Conservation (phyloP, 495 filamentous ascomycete species). For the Aspergillus heteromorphus region DNA sequence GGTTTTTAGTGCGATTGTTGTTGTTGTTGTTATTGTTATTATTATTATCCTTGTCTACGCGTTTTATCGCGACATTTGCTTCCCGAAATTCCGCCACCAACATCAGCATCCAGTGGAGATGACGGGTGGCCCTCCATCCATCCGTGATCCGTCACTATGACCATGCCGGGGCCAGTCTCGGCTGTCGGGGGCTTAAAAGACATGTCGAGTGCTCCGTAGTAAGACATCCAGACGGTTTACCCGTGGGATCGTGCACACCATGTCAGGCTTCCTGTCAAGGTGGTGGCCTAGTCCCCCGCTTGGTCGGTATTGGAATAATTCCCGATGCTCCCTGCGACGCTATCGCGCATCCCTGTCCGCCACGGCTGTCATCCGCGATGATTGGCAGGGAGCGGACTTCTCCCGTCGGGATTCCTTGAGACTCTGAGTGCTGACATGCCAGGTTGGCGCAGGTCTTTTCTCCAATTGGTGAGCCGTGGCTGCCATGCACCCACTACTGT, state of each 20-base stretch:
- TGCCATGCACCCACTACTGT: not conserved
- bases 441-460: not conserved
- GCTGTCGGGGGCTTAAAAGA: not conserved
- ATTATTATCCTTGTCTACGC: too few species aligned
- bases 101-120: too few species aligned
- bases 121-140: too few species aligned
- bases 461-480: not conserved
- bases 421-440: not conserved
- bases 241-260: not conserved
- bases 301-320: not conserved
- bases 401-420: not conserved
- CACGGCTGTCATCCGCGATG: not conserved
- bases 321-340: not conserved
- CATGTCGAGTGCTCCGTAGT: too few species aligned
- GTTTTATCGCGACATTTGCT: too few species aligned
- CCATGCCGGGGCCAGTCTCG: too few species aligned
- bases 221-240: too few species aligned
- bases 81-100: not conserved
- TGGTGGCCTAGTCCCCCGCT: not conserved
- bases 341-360: not conserved
- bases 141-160: too few species aligned
- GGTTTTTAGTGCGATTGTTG: not conserved
- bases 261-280: not conserved
- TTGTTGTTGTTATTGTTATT: too few species aligned
- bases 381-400: not conserved